Conservation (phyloP, 805 yeast genomes). For the Barnettozyma sucrosica region DNA sequence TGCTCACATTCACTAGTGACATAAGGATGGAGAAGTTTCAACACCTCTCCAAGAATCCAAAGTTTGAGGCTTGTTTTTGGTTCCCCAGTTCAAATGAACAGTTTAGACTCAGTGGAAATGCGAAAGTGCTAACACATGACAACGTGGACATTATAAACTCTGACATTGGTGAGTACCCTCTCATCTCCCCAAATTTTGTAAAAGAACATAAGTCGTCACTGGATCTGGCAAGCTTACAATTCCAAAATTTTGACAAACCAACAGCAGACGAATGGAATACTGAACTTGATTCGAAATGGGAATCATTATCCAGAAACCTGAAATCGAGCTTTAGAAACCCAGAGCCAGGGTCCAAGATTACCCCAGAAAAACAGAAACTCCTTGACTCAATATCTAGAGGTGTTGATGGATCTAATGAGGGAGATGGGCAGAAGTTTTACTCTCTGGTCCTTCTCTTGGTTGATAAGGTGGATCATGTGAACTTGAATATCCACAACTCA, state of each 20-base stretch:
- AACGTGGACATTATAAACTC: slow-evolving; percentile 12
- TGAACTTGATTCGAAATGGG: slow-evolving; percentile 65
- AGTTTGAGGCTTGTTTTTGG: slow-evolving; percentile 74
- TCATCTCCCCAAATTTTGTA: slow-evolving; percentile 26
- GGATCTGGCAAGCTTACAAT: slow-evolving; percentile 15
- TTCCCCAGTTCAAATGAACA: slow-evolving; percentile 58
- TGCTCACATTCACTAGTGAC: slow-evolving; percentile 67
- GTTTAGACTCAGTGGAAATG: slow-evolving; percentile 66
- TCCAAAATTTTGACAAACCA: slow-evolving; percentile 12
- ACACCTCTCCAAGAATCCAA: slow-evolving; percentile 42
- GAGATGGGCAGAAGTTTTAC: slow-evolving; percentile 54
- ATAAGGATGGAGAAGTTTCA: slow-evolving; percentile 57
- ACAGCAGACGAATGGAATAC: slow-evolving; percentile 54
- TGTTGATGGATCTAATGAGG: slow-evolving; percentile 72
- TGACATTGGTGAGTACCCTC: slow-evolving; percentile 23
- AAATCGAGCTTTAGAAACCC: slow-evolving; percentile 71
- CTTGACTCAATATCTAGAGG: slow-evolving; percentile 74
- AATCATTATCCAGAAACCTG: slow-evolving; percentile 46
- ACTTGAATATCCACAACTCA: slow-evolving; percentile 47
- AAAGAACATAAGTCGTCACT: slow-evolving; percentile 18
- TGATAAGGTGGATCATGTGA: slow-evolving; percentile 64
- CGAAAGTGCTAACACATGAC: slow-evolving; percentile 38
- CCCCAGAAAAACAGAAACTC: slow-evolving; percentile 45
- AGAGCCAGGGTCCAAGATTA: slow-evolving; percentile 56
- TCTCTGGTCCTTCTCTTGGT: slow-evolving; percentile 64